Evolutionary conservation across 345 rosid genomes (phyloP).

Genomic region (Eucalyptus melliodora): DNA sequence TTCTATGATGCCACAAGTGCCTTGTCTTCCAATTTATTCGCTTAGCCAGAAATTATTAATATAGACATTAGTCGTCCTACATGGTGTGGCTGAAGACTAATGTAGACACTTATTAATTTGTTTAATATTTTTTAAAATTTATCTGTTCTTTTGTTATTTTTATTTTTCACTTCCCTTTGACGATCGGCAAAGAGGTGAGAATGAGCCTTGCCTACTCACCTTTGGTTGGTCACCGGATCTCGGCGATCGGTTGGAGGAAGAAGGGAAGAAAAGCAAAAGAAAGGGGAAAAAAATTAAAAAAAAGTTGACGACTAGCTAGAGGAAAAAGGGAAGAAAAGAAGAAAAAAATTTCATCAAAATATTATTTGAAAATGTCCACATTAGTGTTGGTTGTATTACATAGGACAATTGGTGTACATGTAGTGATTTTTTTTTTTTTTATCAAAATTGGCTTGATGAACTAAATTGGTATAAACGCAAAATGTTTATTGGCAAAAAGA

Average conservation of each 20-base stretch:
- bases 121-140: too few relatives aligned
- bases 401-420: accelerated
- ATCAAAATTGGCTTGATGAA: background rate
- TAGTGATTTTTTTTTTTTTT: too few relatives aligned
- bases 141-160: background rate
- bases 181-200: background rate
- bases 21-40: background rate
- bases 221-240: background rate
- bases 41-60: too few relatives aligned
- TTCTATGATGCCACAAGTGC: background rate
- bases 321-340: too few relatives aligned
- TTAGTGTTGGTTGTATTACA: background rate
- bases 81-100: background rate
- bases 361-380: background rate
- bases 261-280: background rate
- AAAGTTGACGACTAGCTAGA: accelerated
- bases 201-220: background rate
- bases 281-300: too few relatives aligned
- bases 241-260: accelerated
- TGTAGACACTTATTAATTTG: background rate
- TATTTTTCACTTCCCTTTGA: background rate
- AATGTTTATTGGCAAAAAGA: too few relatives aligned
- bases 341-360: too few relatives aligned
- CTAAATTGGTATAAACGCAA: too few relatives aligned
- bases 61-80: accelerated